phyloP scores from a whole-genome alignment of 140 eudicot genomes.

The Erigeron philadelphicus region DNA sequence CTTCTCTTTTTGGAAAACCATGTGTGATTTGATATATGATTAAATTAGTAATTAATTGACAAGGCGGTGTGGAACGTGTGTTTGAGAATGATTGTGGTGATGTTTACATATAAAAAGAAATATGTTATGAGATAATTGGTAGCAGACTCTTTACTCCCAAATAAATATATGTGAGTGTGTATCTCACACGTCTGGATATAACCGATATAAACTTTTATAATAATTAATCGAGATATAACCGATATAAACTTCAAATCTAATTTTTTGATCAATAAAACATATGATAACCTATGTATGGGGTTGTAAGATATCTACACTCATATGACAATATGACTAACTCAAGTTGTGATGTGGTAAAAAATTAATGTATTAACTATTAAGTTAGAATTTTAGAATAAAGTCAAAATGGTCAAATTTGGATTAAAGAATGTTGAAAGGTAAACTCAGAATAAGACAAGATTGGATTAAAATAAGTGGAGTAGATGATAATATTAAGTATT shows the following conservation, averaged over 20 bases:
- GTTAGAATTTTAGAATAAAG: background rate
- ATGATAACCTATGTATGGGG: too few relatives aligned
- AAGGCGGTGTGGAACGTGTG: background rate
- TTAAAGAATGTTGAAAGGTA: background rate
- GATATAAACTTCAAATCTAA: too few relatives aligned
- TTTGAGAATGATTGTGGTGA: background rate
- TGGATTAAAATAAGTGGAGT: constrained; percentile 22
- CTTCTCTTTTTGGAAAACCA: background rate
- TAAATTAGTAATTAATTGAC: background rate
- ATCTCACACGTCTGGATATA: too few relatives aligned
- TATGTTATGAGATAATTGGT: too few relatives aligned
- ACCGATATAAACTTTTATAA: too few relatives aligned
- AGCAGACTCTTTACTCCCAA: too few relatives aligned
- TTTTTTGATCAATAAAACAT: too few relatives aligned
- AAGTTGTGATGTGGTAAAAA: background rate
- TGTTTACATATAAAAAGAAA: background rate
- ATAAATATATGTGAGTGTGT: too few relatives aligned
- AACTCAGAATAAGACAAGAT: constrained; percentile 13
- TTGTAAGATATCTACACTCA: background rate
- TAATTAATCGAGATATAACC: too few relatives aligned
- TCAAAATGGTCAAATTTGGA: background rate
- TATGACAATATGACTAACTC: background rate
- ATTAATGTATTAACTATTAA: too few relatives aligned
- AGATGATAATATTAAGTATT: constrained; percentile 24
- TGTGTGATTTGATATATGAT: constrained; percentile 12